Evolutionary conservation across 768 basidiomycete species (phyloP).

Genomic region (Lactifluus subvellereus): DNA sequence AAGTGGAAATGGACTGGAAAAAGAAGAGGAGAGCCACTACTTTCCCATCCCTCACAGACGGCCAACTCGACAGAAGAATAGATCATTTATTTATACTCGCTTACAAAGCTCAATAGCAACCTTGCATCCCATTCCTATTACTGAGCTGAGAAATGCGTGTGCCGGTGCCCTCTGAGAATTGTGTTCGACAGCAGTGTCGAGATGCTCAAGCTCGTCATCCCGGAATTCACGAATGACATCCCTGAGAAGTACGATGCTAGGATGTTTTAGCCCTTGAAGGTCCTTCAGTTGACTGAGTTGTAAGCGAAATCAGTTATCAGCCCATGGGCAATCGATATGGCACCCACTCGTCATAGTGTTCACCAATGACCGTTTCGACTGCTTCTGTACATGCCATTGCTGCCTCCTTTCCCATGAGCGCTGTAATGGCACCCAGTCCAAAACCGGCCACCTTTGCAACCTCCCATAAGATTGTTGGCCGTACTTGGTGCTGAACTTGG

Average conservation of each 20-base stretch:
- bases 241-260: conserved; percentile 69
- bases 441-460: conserved; percentile 85
- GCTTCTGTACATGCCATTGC: conserved; percentile 99
- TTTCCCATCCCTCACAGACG: conserved; percentile 19
- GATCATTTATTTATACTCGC: conserved; percentile 43
- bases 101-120: conserved; percentile 88
- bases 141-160: conserved; percentile 81
- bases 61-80: conserved; percentile 18
- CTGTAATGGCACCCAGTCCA: conserved; percentile 79
- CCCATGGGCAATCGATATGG: background rate
- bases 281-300: conserved; percentile 70
- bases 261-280: conserved; percentile 63
- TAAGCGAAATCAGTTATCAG: background rate
- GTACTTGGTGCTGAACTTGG: conserved; percentile 72
- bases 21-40: conserved; percentile 41
- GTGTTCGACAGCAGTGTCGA: conserved; percentile 85
- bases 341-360: conserved; percentile 95
- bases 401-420: conserved; percentile 83
- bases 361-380: conserved; percentile 95
- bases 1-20: conserved; percentile 53
- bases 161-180: conserved; percentile 86
- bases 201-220: conserved; percentile 92
- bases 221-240: conserved; percentile 77
- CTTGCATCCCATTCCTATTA: conserved; percentile 83
- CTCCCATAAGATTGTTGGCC: conserved; percentile 80